A percentile compares a stretch with the other conserved stretches of the same genome.
phyloP scores from a whole-genome alignment of 2,329 filamentous ascomycete species.

The Fusarium anthophilum region DNA sequence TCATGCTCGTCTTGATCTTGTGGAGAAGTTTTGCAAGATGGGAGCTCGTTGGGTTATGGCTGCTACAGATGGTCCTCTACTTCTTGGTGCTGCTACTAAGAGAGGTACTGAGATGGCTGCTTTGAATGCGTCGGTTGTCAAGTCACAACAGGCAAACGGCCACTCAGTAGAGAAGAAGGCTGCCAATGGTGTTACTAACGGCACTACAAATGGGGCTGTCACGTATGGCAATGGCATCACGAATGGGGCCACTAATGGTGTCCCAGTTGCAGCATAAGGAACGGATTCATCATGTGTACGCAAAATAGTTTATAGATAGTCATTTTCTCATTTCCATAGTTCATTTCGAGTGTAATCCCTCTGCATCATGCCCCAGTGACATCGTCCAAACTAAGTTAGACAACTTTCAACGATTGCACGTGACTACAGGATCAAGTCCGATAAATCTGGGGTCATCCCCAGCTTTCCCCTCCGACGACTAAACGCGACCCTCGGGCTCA shows the following conservation, averaged over 20 bases:
- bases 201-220: not conserved
- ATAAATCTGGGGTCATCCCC: not conserved
- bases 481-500: slow-evolving; percentile 2
- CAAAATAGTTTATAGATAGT: not conserved
- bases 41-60: slow-evolving; percentile 45
- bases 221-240: not conserved
- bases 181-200: not conserved
- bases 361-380: not conserved
- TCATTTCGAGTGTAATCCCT: not conserved
- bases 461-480: not conserved
- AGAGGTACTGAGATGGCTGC: slow-evolving; percentile 38
- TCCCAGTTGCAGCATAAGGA: not conserved
- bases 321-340: not conserved
- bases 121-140: slow-evolving; percentile 27
- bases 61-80: slow-evolving; percentile 42
- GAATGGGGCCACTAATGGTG: not conserved
- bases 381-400: not conserved
- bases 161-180: not conserved
- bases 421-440: slow-evolving; percentile 12
- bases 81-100: slow-evolving; percentile 41
- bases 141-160: not conserved
- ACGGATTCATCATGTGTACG: rapidly evolving
- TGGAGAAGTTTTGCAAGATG: slow-evolving; percentile 49
- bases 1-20: slow-evolving; percentile 51
- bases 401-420: not conserved